Evolutionary conservation across 345 rosid genomes (phyloP).

Genomic region (Carallia pectinifolia): DNA sequence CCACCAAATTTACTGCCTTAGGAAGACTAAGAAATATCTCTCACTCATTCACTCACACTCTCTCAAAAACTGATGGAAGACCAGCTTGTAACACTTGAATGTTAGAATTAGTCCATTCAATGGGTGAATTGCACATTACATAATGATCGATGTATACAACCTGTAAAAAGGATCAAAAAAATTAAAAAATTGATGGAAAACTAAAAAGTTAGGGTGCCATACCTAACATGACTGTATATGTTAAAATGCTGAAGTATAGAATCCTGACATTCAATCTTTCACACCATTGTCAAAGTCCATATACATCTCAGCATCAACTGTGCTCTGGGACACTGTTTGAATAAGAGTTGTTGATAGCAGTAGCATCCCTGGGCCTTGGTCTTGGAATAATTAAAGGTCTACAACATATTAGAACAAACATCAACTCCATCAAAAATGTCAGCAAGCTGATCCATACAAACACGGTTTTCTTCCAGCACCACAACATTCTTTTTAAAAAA

Average conservation of each 20-base stretch:
- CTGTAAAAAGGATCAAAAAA: neutral
- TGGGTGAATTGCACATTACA: neutral
- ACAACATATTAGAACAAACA: slow-evolving; percentile 51
- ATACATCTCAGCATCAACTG: slow-evolving; percentile 8
- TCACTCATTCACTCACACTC: too few relatives aligned
- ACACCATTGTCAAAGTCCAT: slow-evolving; percentile 11
- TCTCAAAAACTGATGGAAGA: too few relatives aligned
- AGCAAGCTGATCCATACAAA: slow-evolving; percentile 58
- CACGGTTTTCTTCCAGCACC: slow-evolving; percentile 73
- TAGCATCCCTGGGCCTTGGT: slow-evolving; percentile 32
- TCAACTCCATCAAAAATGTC: slow-evolving; percentile 41
- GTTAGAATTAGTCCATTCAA: too few relatives aligned
- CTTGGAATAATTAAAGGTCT: slow-evolving; percentile 55
- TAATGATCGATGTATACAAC: neutral
- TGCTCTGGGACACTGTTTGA: slow-evolving; percentile 8
- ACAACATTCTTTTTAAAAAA: slow-evolving; percentile 54
- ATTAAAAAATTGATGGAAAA: neutral
- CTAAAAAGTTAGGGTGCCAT: neutral
- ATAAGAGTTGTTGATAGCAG: slow-evolving; percentile 24
- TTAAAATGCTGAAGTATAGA: neutral
- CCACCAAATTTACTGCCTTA: too few relatives aligned
- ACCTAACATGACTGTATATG: neutral
- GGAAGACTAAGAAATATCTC: too few relatives aligned
- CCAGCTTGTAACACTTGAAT: too few relatives aligned
- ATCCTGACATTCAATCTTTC: neutral